Conservation (phyloP, 306 rosid genomes). For the Sesbania bispinosa region DNA sequence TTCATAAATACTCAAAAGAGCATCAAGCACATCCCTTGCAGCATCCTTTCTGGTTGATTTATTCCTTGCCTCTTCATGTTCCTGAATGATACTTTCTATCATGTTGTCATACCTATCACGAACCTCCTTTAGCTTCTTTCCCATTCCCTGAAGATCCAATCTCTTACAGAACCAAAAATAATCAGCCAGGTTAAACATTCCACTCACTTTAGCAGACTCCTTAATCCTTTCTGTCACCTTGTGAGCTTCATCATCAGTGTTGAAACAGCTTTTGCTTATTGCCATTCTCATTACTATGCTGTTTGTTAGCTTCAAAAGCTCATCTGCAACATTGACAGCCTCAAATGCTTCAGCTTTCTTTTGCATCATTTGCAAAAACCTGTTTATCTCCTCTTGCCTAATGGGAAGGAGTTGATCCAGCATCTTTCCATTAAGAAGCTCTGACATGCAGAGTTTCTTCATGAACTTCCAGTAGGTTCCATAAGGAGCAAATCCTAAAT, state of each 20-base stretch:
- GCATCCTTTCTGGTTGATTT: not conserved
- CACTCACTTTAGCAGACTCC: conserved; percentile 30
- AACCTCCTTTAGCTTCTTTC: conserved; percentile 45
- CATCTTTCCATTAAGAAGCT: conserved; percentile 50
- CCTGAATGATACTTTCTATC: conserved; percentile 44
- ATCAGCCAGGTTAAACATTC: conserved; percentile 40
- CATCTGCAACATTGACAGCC: conserved; percentile 35
- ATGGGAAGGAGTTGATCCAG: conserved; percentile 41
- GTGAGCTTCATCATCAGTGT: conserved; percentile 33
- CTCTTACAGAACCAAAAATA: conserved; percentile 43
- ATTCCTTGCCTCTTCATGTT: conserved; percentile 47
- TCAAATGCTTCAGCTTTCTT: conserved; percentile 11
- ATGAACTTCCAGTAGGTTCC: conserved; percentile 64
- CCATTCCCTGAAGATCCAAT: conserved; percentile 49
- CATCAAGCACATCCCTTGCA: conserved; percentile 23
- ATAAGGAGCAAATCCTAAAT: conserved; percentile 47
- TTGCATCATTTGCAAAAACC: not conserved
- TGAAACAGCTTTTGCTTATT: conserved; percentile 36
- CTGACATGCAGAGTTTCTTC: conserved; percentile 58
- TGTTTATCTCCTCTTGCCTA: conserved; percentile 41
- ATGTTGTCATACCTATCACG: conserved; percentile 38
- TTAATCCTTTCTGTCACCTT: conserved; percentile 32
- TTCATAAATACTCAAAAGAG: conserved; percentile 35
- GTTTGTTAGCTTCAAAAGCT: conserved; percentile 38
- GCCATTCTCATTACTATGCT: conserved; percentile 47